phyloP scores from a whole-genome alignment of 345 rosid species.

The Salix exigua region DNA sequence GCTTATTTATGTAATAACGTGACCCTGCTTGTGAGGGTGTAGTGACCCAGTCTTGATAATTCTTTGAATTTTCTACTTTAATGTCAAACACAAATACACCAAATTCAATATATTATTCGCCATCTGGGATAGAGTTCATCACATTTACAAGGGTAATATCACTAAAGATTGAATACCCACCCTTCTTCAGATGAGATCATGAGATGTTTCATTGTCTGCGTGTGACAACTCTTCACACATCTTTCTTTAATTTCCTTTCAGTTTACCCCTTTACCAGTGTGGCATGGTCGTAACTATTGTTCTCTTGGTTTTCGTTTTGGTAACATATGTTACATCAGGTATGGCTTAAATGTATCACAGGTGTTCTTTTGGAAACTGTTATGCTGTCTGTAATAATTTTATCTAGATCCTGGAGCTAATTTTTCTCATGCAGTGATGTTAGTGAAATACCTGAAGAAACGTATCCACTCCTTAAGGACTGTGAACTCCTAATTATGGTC shows the following conservation, averaged over 20 bases:
- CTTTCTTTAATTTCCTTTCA: slow-evolving; percentile 27
- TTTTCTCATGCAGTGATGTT: slow-evolving; percentile 59
- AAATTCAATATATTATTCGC: no score
- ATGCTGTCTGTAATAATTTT: neutral
- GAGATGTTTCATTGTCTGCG: neutral
- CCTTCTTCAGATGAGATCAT: no score
- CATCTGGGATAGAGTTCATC: no score
- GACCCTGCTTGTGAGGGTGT: neutral
- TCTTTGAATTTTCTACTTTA: neutral
- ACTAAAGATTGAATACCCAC: no score
- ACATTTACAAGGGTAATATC: no score
- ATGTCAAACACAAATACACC: no score
- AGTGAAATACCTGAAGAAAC: slow-evolving; percentile 91
- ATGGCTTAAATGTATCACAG: slow-evolving; percentile 5
- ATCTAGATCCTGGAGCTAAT: neutral
- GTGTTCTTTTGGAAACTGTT: neutral
- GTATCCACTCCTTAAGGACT: slow-evolving; percentile 67
- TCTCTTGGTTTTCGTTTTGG: slow-evolving; percentile 94
- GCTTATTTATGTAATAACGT: neutral
- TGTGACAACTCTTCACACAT: neutral
- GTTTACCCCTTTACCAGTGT: slow-evolving; percentile 85
- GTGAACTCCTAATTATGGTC: slow-evolving; percentile 69
- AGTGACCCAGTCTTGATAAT: neutral
- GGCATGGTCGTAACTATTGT: slow-evolving; percentile 83
- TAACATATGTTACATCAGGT: slow-evolving; percentile 83